phyloP scores from a whole-genome alignment of 495 filamentous ascomycete species.

The Penicillium lividum region DNA sequence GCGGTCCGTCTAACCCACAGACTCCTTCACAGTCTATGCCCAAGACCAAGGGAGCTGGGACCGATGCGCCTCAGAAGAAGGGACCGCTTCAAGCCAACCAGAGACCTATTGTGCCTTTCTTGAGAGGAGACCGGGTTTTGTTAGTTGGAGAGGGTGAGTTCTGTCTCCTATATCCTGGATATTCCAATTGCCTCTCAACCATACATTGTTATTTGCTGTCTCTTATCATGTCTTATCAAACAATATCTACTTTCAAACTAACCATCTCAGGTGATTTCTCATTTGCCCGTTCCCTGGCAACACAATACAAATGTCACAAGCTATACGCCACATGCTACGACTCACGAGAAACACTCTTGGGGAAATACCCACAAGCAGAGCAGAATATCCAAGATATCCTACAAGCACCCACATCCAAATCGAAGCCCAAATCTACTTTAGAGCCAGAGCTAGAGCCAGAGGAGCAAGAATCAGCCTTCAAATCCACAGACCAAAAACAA shows the following conservation, averaged over 20 bases:
- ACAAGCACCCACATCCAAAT: conserved; percentile 5
- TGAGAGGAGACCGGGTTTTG: conserved; percentile 67
- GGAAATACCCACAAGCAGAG: conserved; percentile 78
- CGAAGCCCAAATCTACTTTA: conserved; percentile 10
- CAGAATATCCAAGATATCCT: conserved; percentile 59
- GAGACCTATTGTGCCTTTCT: conserved; percentile 73
- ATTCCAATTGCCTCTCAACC: not conserved
- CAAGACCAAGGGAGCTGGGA: conserved; percentile 7
- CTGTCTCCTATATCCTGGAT: conserved; percentile 8
- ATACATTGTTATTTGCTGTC: not conserved
- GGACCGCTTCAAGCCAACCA: conserved; percentile 30
- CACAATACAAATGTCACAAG: conserved; percentile 66
- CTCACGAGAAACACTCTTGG: conserved; percentile 47
- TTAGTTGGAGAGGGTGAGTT: conserved; percentile 79
- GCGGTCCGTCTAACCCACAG: conserved; percentile 10
- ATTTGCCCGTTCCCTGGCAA: conserved; percentile 74
- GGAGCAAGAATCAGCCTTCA: conserved; percentile 6
- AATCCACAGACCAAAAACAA: conserved; percentile 9
- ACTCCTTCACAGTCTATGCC: conserved; percentile 5
- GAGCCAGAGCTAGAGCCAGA: conserved; percentile 1
- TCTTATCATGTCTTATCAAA: too few relatives aligned
- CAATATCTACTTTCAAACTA: conserved; percentile 8
- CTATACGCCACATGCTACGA: conserved; percentile 68
- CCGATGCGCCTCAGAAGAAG: conserved; percentile 16
- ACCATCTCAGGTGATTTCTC: conserved; percentile 70